phyloP scores from a whole-genome alignment of 2,329 filamentous ascomycete genomes.

The Venturia pyrina region DNA sequence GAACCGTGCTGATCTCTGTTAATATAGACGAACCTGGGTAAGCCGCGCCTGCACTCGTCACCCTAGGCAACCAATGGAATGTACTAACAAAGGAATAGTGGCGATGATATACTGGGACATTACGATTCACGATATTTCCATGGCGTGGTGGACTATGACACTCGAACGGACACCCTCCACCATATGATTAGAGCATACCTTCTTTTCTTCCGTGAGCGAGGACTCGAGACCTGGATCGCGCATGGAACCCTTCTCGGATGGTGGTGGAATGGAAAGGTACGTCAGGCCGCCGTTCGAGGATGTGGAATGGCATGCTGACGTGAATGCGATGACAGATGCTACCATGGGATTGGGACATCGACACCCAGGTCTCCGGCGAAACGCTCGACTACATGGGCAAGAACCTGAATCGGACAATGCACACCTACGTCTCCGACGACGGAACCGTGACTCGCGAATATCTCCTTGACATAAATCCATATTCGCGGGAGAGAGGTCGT shows the following conservation, averaged over 20 bases:
- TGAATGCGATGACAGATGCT: conserved; percentile 46
- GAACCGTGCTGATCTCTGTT: conserved; percentile 5
- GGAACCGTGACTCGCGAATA: conserved; percentile 42
- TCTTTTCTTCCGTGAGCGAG: conserved; percentile 50
- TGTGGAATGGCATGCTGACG: conserved; percentile 16
- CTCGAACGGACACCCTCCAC: conserved; percentile 54
- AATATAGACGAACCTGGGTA: conserved; percentile 13
- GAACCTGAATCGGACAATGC: conserved; percentile 58
- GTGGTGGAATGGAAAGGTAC: conserved; percentile 72
- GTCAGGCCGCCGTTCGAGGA: not conserved
- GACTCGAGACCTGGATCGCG: conserved; percentile 75
- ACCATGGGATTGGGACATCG: conserved; percentile 78
- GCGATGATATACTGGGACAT: conserved; percentile 51
- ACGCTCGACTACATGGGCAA: conserved; percentile 58
- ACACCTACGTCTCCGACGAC: conserved; percentile 30
- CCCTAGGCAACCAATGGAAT: not conserved
- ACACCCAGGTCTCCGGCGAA: conserved; percentile 62
- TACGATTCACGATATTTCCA: conserved; percentile 66
- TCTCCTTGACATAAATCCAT: conserved; percentile 68
- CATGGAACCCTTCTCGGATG: conserved; percentile 77
- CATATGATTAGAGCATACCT: conserved; percentile 69
- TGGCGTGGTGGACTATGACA: conserved; percentile 52
- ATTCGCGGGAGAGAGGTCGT: conserved; percentile 49
- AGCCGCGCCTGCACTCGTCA: not conserved
- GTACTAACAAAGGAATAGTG: conserved; percentile 16